Evolutionary conservation across 2,329 filamentous ascomycete genomes (phyloP).

Genomic region (Pyrenochaeta sp.): DNA sequence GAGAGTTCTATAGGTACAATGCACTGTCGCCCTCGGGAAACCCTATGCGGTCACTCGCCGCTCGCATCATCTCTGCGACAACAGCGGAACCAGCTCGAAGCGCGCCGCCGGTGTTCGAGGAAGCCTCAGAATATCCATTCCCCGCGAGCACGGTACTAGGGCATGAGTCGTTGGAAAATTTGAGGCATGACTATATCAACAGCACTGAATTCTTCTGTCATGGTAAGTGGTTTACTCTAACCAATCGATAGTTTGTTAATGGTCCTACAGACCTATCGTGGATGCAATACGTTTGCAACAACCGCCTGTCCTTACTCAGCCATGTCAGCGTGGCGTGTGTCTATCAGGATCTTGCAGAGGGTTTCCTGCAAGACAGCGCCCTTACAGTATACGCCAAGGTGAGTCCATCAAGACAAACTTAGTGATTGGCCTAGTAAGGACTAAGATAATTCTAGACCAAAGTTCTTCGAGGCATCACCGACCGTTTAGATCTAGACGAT

Average conservation of each 20-base stretch:
- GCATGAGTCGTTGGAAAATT: conserved; percentile 25
- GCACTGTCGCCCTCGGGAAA: conserved; percentile 29
- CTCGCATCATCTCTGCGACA: conserved; percentile 34
- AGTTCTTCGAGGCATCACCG: conserved; percentile 36
- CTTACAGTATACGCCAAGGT: conserved; percentile 42
- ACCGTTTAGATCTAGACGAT: conserved; percentile 39
- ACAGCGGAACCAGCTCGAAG: conserved; percentile 31
- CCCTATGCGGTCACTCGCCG: conserved; percentile 31
- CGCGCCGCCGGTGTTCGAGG: conserved; percentile 30
- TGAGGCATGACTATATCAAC: conserved; percentile 37
- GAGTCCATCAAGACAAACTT: neutral
- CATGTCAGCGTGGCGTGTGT: conserved; percentile 45
- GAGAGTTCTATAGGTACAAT: conserved; percentile 25
- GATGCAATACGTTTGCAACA: conserved; percentile 40
- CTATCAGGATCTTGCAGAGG: conserved; percentile 42
- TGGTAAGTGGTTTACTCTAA: conserved; percentile 16
- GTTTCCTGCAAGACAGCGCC: conserved; percentile 36
- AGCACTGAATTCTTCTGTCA: conserved; percentile 29
- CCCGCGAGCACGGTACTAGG: conserved; percentile 8
- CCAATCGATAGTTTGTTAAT: conserved; percentile 6
- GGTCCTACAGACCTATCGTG: conserved; percentile 28
- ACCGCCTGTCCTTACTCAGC: conserved; percentile 43
- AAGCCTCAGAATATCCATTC: conserved; percentile 37
- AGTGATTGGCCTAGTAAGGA: neutral
- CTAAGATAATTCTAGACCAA: conserved; percentile 24